Evolutionary conservation across 2,329 filamentous ascomycete genomes (phyloP).

Genomic region (Fusarium sp.): DNA sequence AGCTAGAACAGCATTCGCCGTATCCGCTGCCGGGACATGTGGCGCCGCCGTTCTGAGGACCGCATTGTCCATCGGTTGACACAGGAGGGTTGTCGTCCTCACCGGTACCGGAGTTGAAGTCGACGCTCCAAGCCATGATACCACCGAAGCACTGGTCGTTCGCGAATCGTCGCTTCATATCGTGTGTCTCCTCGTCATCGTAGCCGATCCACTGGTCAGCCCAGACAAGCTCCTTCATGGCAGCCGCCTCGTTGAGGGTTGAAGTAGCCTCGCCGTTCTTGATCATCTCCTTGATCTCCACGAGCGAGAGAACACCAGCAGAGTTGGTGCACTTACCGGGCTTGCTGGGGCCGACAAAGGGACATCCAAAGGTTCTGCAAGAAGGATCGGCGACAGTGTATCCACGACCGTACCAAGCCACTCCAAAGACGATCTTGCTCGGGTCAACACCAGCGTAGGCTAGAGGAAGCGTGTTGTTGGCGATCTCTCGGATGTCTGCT

Average conservation of each 20-base stretch:
- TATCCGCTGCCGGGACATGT: conserved; percentile 13
- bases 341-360: conserved; percentile 40
- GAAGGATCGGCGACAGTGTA: conserved; percentile 50
- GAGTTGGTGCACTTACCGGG: conserved; percentile 44
- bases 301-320: conserved; percentile 46
- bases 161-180: conserved; percentile 21
- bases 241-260: conserved; percentile 1
- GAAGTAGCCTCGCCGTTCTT: conserved; percentile 32
- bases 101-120: conserved; percentile 12
- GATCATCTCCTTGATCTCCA: conserved; percentile 47
- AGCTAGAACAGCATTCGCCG: conserved; percentile 20
- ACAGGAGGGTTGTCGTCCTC: neutral
- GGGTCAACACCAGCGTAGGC: conserved; percentile 55
- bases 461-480: conserved; percentile 49
- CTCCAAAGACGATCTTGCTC: conserved; percentile 57
- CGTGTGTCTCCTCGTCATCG: conserved; percentile 44
- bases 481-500: conserved; percentile 56
- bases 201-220: conserved; percentile 43
- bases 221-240: conserved; percentile 32
- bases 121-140: conserved; percentile 30
- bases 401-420: conserved; percentile 60
- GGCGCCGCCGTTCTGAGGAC: conserved; percentile 10
- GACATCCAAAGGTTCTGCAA: conserved; percentile 45
- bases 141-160: conserved; percentile 28
- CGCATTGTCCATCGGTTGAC: conserved; percentile 16